Base-by-base conservation (phyloP, 257 asterid species). In the Cynanchum wilfordii region DNA sequence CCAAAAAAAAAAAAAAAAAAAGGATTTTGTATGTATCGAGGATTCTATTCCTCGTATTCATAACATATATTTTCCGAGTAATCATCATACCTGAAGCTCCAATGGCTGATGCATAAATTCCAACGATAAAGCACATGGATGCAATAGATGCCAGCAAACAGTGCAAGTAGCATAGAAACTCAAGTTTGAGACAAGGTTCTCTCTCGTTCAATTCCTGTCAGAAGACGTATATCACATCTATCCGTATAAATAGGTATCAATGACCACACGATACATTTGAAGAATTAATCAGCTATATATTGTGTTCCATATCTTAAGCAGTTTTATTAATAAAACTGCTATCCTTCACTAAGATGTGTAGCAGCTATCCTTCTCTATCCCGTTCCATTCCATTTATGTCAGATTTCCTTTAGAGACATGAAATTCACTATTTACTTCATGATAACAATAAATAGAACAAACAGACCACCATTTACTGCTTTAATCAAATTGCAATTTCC, bases 401-500 rank as follows among this genome's bases (percentile, higher is more conserved):
- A 65, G 58, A 68, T 16, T 40, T 12, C 59, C 30, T 22, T 63
- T 47, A 44, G 33, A n/a, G 8, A 22, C 4, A 15, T 47, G 7
- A 68, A 68, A 68, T 24, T 12, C 7, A 0, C 7, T 47, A 29
- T 45, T 42, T 17, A 6, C 25, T 40, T 36, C 49, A 16, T n/a
- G 30, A 20, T 22, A 29, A 29, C 54, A 40, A 24, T 29, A 29
- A 75, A 17, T 51, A 51, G 10, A 24, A 16, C 15, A 56, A 42
- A 56, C 17, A 45, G 19, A 15, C 8, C 54, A 19, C 51, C 38
- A 69, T 7, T 49, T 36, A 45, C 60, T 54, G 67, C 33, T 9
- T 29, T 70, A 78, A 78, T 80, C 85, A 63, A 73, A 29, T 44
- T 76, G 84, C 76, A 87, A 68, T 70, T 55, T 73, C 22, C 96